phyloP scores from a whole-genome alignment of 192 early-diverging fungal species.

The Linnemannia schmuckeri region DNA sequence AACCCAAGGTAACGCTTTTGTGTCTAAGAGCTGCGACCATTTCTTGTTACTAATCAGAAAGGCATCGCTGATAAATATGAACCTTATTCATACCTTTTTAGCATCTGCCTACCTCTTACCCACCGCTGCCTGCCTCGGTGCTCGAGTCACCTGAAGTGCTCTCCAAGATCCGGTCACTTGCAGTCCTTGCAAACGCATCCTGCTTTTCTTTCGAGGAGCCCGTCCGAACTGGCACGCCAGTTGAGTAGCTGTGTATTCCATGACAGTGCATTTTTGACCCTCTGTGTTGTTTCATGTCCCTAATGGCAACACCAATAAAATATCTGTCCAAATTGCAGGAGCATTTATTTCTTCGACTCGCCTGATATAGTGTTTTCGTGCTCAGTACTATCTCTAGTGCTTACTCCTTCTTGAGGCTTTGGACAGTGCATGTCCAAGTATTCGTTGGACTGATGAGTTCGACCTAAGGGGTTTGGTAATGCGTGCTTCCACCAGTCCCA shows the following conservation, averaged over 20 bases:
- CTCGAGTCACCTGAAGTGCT: conserved; percentile 73
- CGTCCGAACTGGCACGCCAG: neutral
- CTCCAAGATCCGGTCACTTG: conserved; percentile 66
- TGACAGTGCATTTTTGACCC: no score
- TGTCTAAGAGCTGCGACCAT: neutral
- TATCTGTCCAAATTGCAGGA: neutral
- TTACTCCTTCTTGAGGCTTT: neutral
- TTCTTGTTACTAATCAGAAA: neutral
- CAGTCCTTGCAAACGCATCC: conserved; percentile 59
- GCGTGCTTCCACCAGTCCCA: conserved; percentile 37
- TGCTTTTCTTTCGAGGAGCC: conserved; percentile 61
- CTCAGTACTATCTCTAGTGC: neutral
- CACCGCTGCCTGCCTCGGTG: conserved; percentile 70
- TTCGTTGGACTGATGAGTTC: conserved; percentile 22
- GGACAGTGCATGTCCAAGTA: conserved; percentile 27
- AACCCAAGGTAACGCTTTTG: conserved; percentile 63
- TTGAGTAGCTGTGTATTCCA: neutral
- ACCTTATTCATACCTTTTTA: conserved; percentile 33
- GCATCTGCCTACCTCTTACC: conserved; percentile 77
- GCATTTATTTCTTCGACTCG: neutral
- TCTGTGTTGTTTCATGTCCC: neutral
- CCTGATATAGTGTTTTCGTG: neutral
- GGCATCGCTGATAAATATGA: neutral
- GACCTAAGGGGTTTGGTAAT: conserved; percentile 34
- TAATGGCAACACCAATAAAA: neutral